Evolutionary conservation across 1,284 basidiomycete genomes (phyloP), one percentile per base, ranked within the genome.

Genomic region (Fistulinella staudtii): DNA sequence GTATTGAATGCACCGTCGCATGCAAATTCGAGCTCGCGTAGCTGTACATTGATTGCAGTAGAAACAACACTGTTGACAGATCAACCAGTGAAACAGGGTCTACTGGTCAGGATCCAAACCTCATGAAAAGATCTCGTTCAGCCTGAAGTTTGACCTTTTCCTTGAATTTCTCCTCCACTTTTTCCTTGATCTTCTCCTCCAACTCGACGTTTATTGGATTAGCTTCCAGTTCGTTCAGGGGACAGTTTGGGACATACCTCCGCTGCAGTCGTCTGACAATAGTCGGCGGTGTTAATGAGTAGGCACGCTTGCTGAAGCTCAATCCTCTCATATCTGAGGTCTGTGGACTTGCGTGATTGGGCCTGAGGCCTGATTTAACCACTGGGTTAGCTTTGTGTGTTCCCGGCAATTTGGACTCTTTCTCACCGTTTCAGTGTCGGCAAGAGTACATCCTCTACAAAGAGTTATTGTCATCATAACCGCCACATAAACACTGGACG

Each of bases 231-330:
- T 28, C 5, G 11, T 11, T 22, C 10, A 8, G 24, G 27, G 9
- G 20, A 6, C 1, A 17, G 15, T 40, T 29, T 7, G 13, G 41
- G 25, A 52, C 67, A 17, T 54, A 84, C 90, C 75, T 96, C 93
- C 17, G 81, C 63, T 2, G 93, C 89, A 2, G 95, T 99, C 4
- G 81, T 85, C 55, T 93, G 87, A 64, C 96, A 99, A 66, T 99
- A 99, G 58, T 99, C 95, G 2, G 94, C 94, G 0, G 96, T 99
- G 61, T 99, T 99, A 60, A 99, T 83, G 18, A 96, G 71, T 15
- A 92, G 71, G 58, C 89, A 93, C 1, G 89, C 82, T 51, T 87
- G 89, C 53, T 82, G 84, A 27, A 96, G 64, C 48, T 93, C 85
- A 10, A 74, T 72, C 5, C 78, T 52, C 58, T 93, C 92, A 25